A percentile compares a stretch with the other conserved stretches of the same genome.
These are phyloP conservation scores for Pseudocercospora eumusae DNA, from an alignment of 2,329 filamentous ascomycete genomes.

Conservation along the genomic window DNA sequence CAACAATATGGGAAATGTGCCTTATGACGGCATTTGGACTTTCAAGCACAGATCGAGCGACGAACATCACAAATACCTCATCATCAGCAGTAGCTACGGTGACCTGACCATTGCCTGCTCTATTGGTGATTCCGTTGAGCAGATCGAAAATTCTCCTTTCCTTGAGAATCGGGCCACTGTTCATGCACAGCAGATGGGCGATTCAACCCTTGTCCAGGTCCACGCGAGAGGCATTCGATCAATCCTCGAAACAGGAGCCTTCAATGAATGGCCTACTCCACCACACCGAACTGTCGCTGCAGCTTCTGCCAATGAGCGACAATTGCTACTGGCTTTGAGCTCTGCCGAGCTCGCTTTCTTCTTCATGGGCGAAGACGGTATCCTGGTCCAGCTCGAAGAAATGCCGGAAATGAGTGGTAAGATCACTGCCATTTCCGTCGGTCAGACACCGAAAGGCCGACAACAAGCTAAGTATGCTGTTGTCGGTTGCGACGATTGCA, in stretches of 20 bases:
- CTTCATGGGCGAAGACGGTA: slow-evolving; percentile 91
- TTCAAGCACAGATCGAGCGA: slow-evolving; percentile 81
- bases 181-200: slow-evolving; percentile 89
- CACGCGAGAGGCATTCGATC: slow-evolving; percentile 96
- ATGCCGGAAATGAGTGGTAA: slow-evolving; percentile 94
- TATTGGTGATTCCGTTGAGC: slow-evolving; percentile 95
- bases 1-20: slow-evolving; percentile 35
- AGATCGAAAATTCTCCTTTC: slow-evolving; percentile 92
- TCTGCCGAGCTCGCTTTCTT: slow-evolving; percentile 98
- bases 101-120: slow-evolving; percentile 79
- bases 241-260: slow-evolving; percentile 71
- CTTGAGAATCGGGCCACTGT: slow-evolving; percentile 84
- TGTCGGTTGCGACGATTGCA: slow-evolving; percentile 95
- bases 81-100: slow-evolving; percentile 60
- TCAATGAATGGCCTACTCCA: slow-evolving; percentile 92
- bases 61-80: slow-evolving; percentile 88
- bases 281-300: slow-evolving; percentile 94
- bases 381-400: slow-evolving; percentile 73
- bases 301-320: slow-evolving; percentile 86
- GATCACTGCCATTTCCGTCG: slow-evolving; percentile 90
- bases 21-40: slow-evolving; percentile 71
- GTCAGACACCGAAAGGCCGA: slow-evolving; percentile 86
- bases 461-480: slow-evolving; percentile 89
- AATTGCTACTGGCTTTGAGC: slow-evolving; percentile 90
- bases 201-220: slow-evolving; percentile 89